Evolutionary conservation across 1,139 yeast species (phyloP), one percentile per base, ranked within the genome.

Genomic region (Suhomyces terraborum): DNA sequence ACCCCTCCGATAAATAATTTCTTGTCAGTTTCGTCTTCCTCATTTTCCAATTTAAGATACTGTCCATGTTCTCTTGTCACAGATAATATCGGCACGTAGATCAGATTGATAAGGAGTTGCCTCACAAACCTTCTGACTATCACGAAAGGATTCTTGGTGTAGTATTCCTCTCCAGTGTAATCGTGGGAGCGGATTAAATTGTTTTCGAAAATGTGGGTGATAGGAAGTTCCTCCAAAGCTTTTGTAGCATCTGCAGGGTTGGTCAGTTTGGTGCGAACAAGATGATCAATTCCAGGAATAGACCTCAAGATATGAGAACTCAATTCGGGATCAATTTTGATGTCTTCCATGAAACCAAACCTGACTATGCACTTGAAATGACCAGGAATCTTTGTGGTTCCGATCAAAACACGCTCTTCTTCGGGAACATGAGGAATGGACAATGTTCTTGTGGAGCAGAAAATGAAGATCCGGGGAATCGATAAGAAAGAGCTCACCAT

Each of bases 321-420:
- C 35, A 69, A 49, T 6, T 45, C 49, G 16, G 55, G 45, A 43
- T 62, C 65, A 27, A 73, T 56, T 30, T 46, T 43, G 8, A 68
- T 58, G 17, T 64, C 64, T 45, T 73, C 77, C 69, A 69, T 71
- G 52, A 73, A 75, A 5, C 80, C 80, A 45, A 64, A 71, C 35
- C 76, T 57, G 8, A 74, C 45, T 14, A 74, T 59, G 49, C 79
- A 74, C 43, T 75, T 61, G 57, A 66, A 73, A 45, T 74, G 73
- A 1, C 77, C 77, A 1, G 69, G 64, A 22, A 72, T 52, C 38
- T 59, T 65, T 50, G 73, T 69, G 24, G 65, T 55, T 3, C 68
- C 72, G 23, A 75, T 46, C 25, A 70, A 51, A 1, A 73, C 56
- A 34, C 75, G 58, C 33, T 72, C 75, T 5, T 63, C 69, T 4